Percentiles rank a stretch among this genome's conserved stretches.
These are phyloP conservation scores for Malbranchea cinnamomea DNA, from an alignment of 2,329 filamentous ascomycete genomes.

Conservation along the genomic window DNA sequence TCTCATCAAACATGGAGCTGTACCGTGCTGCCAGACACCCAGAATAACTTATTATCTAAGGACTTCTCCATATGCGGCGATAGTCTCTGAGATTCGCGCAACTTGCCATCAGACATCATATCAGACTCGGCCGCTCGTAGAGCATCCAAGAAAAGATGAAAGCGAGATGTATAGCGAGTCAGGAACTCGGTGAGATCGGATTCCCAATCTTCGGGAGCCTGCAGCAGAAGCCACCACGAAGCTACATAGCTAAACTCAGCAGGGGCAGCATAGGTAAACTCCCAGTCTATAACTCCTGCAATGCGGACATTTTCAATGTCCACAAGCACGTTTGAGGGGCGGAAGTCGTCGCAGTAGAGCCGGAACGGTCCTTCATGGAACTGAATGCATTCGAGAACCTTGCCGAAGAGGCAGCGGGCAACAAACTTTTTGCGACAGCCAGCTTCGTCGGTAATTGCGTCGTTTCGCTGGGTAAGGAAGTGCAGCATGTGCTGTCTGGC, in stretches of 20 bases:
- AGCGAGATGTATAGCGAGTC: slow-evolving; percentile 13
- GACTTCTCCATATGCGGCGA: slow-evolving; percentile 14
- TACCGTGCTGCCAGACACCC: slow-evolving; percentile 15
- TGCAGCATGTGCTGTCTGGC: slow-evolving; percentile 12
- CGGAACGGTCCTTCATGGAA: slow-evolving; percentile 14
- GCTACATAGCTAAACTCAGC: slow-evolving; percentile 11
- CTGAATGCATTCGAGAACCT: slow-evolving; percentile 15
- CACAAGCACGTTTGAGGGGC: slow-evolving; percentile 15
- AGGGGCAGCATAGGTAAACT: slow-evolving; percentile 14
- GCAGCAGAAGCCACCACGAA: slow-evolving; percentile 14
- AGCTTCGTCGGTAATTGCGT: slow-evolving; percentile 21
- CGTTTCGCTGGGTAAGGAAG: slow-evolving; percentile 28
- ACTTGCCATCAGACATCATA: slow-evolving; percentile 6
- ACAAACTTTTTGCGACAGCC: slow-evolving; percentile 32
- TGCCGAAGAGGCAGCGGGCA: slow-evolving; percentile 28
- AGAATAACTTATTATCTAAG: slow-evolving; percentile 14
- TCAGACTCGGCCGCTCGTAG: slow-evolving; percentile 12
- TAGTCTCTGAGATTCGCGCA: slow-evolving; percentile 10
- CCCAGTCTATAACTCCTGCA: slow-evolving; percentile 16
- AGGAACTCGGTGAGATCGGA: slow-evolving; percentile 13
- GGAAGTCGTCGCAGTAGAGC: slow-evolving; percentile 16
- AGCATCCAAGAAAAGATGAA: slow-evolving; percentile 14
- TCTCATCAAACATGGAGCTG: slow-evolving; percentile 15
- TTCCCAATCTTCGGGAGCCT: slow-evolving; percentile 12
- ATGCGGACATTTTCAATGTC: slow-evolving; percentile 11